Evolutionary conservation across 2,329 filamentous ascomycete species (phyloP).

Genomic region (Cordyceps farinosa): DNA sequence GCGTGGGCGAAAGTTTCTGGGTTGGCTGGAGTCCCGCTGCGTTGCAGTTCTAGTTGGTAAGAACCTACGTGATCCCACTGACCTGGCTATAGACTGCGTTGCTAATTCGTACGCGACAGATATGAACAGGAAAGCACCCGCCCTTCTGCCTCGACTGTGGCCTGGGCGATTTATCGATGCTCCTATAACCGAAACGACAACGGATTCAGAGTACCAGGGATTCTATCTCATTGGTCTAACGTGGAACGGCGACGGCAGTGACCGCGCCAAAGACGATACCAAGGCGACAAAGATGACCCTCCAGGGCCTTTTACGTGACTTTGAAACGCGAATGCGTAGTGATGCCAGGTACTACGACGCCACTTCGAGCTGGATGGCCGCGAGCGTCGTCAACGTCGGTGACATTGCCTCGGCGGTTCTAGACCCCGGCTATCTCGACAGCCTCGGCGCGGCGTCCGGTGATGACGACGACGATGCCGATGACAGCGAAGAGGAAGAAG

Average conservation of each 20-base stretch:
- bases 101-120: slow-evolving; percentile 33
- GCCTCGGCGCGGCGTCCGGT: slow-evolving; percentile 31
- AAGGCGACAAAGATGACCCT: slow-evolving; percentile 43
- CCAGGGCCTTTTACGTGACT: slow-evolving; percentile 41
- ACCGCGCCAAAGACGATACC: slow-evolving; percentile 38
- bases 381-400: slow-evolving; percentile 34
- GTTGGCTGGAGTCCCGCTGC: slow-evolving; percentile 62
- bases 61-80: slow-evolving; percentile 22
- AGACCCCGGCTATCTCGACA: slow-evolving; percentile 49
- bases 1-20: slow-evolving; percentile 53
- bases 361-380: slow-evolving; percentile 47
- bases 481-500: slow-evolving; percentile 17
- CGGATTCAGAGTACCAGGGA: slow-evolving; percentile 50
- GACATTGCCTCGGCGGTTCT: slow-evolving; percentile 42
- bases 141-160: slow-evolving; percentile 57
- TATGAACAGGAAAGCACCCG: slow-evolving; percentile 49
- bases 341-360: slow-evolving; percentile 49
- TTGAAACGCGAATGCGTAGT: slow-evolving; percentile 45
- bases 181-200: slow-evolving; percentile 21
- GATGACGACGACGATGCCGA: slow-evolving; percentile 37
- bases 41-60: slow-evolving; percentile 55
- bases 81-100: neutral
- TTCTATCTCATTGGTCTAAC: slow-evolving; percentile 60
- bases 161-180: slow-evolving; percentile 53
- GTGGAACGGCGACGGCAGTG: slow-evolving; percentile 24